Percentiles rank a stretch among this genome's conserved stretches.
phyloP scores from a whole-genome alignment of 305 asterid species.

The Lippia alba region DNA sequence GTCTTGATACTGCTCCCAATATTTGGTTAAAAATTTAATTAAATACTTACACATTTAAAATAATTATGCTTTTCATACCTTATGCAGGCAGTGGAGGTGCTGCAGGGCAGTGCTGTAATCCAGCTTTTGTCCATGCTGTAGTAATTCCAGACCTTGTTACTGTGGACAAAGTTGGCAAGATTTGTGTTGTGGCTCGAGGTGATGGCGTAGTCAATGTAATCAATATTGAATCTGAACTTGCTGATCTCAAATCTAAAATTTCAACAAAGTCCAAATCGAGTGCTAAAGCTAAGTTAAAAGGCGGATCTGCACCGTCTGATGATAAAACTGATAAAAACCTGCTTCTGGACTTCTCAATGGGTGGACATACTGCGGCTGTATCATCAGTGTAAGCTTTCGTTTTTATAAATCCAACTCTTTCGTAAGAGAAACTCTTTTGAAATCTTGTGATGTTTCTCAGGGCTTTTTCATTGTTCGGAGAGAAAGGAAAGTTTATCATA shows the following conservation, averaged over 20 bases:
- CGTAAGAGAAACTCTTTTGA: no score
- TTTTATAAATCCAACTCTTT: background rate
- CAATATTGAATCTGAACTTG: slow-evolving; percentile 62
- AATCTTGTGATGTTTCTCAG: slow-evolving; percentile 37
- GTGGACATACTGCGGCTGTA: slow-evolving; percentile 88
- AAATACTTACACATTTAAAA: no score
- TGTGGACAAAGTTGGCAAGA: slow-evolving; percentile 75
- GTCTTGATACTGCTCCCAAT: no score
- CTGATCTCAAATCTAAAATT: slow-evolving; percentile 52
- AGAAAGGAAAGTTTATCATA: slow-evolving; percentile 77
- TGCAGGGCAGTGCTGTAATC: slow-evolving; percentile 76
- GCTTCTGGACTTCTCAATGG: slow-evolving; percentile 70
- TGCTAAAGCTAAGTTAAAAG: slow-evolving; percentile 46
- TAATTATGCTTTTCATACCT: slow-evolving; percentile 33
- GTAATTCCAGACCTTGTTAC: slow-evolving; percentile 79
- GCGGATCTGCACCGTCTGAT: slow-evolving; percentile 31
- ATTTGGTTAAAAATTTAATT: no score
- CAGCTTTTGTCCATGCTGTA: slow-evolving; percentile 83
- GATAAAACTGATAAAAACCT: slow-evolving; percentile 45
- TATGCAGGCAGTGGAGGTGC: slow-evolving; percentile 51
- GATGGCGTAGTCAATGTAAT: slow-evolving; percentile 82
- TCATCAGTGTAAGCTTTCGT: slow-evolving; percentile 78
- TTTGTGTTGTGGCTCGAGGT: slow-evolving; percentile 87
- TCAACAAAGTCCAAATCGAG: slow-evolving; percentile 52
- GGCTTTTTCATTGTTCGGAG: slow-evolving; percentile 83